These are phyloP conservation scores for Cystoderma amianthinum DNA, from an alignment of 768 basidiomycete genomes.

Conservation along the genomic window DNA sequence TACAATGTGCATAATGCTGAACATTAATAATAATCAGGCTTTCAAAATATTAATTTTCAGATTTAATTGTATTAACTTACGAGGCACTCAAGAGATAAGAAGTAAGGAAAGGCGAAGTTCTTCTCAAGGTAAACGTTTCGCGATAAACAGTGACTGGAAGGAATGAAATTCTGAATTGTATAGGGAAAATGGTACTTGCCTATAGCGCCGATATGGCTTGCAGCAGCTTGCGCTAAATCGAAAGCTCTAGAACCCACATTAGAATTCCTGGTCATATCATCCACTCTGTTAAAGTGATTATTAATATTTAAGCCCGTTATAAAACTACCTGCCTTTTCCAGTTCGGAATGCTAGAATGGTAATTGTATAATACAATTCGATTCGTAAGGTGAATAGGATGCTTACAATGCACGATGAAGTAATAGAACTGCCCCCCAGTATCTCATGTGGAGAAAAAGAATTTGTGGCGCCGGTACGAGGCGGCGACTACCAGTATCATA, in stretches of 20 bases:
- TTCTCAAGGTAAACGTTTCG: constrained; percentile 53
- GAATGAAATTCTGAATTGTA: constrained; percentile 1
- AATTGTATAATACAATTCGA: no score
- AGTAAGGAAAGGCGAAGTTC: constrained; percentile 58
- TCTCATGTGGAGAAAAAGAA: constrained; percentile 63
- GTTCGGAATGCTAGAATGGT: constrained; percentile 54
- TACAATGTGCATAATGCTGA: constrained; percentile 74
- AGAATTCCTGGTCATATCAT: constrained; percentile 37
- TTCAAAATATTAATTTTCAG: constrained; percentile 5
- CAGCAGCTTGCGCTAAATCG: constrained; percentile 70
- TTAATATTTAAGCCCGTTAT: constrained; percentile 2
- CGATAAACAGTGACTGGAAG: constrained; percentile 50
- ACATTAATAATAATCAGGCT: constrained; percentile 8
- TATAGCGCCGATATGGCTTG: constrained; percentile 60
- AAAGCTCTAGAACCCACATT: constrained; percentile 58
- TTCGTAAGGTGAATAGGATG: constrained; percentile 11
- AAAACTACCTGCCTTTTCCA: constrained; percentile 66
- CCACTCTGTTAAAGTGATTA: constrained; percentile 23
- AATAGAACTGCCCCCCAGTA: constrained; percentile 75
- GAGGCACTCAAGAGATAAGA: constrained; percentile 67
- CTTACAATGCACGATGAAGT: constrained; percentile 76
- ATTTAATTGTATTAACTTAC: constrained; percentile 31
- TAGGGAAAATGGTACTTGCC: constrained; percentile 28
- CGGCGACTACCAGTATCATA: constrained; percentile 52
- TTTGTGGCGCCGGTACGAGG: constrained; percentile 51